Evolutionary conservation across 2,329 filamentous ascomycete species (phyloP).

Genomic region (Penicillium sp.): DNA sequence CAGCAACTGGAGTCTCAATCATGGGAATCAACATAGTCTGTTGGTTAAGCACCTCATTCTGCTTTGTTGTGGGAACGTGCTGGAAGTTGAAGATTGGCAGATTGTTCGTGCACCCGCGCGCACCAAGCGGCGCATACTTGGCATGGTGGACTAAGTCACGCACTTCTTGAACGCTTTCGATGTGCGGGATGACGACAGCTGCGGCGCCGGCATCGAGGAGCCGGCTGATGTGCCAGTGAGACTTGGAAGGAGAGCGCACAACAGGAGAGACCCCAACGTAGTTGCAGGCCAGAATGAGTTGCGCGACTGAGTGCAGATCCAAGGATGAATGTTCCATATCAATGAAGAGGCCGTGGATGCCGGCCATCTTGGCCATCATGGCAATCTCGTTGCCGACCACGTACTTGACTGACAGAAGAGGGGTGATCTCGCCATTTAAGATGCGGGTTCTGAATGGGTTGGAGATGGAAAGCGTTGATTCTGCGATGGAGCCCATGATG

Average conservation of each 20-base stretch:
- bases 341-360: slow-evolving; percentile 46
- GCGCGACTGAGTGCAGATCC: slow-evolving; percentile 37
- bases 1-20: slow-evolving; percentile 45
- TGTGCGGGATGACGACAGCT: slow-evolving; percentile 47
- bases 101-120: slow-evolving; percentile 39
- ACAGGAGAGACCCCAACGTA: slow-evolving; percentile 45
- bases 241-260: slow-evolving; percentile 45
- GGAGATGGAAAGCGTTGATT: slow-evolving; percentile 18
- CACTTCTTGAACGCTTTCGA: slow-evolving; percentile 40
- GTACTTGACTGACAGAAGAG: slow-evolving; percentile 30
- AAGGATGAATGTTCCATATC: slow-evolving; percentile 50
- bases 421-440: slow-evolving; percentile 33
- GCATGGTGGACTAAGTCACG: slow-evolving; percentile 39
- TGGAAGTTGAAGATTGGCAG: slow-evolving; percentile 41
- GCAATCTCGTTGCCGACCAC: slow-evolving; percentile 25
- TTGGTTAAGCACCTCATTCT: slow-evolving; percentile 38
- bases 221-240: slow-evolving; percentile 40
- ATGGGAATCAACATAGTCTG: slow-evolving; percentile 47
- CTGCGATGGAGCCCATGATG: slow-evolving; percentile 21
- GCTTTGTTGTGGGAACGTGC: slow-evolving; percentile 33
- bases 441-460: slow-evolving; percentile 35
- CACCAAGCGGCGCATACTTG: slow-evolving; percentile 43
- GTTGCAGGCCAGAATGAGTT: slow-evolving; percentile 43
- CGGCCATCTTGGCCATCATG: slow-evolving; percentile 35
- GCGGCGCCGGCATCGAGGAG: slow-evolving; percentile 46